phyloP scores from a whole-genome alignment of 306 rosid species.

The Styphnolobium japonicum region DNA sequence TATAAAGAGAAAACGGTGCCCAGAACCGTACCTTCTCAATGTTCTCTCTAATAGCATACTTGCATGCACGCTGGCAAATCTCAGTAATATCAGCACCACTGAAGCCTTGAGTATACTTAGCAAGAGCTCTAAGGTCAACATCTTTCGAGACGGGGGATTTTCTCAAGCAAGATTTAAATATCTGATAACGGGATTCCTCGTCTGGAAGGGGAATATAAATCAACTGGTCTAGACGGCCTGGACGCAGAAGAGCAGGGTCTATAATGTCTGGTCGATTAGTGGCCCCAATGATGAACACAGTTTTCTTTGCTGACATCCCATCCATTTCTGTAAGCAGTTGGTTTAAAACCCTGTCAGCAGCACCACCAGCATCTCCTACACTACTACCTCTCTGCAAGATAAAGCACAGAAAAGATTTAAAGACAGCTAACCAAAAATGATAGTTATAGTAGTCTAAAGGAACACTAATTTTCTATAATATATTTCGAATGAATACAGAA shows the following conservation, averaged over 20 bases:
- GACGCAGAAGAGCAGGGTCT: slow-evolving; percentile 96
- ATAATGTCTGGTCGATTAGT: slow-evolving; percentile 96
- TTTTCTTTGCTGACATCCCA: slow-evolving; percentile 97
- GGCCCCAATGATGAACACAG: slow-evolving; percentile 95
- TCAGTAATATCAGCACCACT: slow-evolving; percentile 98
- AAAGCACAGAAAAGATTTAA: slow-evolving; percentile 21
- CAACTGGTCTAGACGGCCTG: slow-evolving; percentile 97
- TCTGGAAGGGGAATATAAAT: slow-evolving; percentile 97
- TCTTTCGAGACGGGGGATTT: slow-evolving; percentile 90
- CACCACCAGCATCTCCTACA: slow-evolving; percentile 98
- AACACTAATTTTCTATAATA: background rate
- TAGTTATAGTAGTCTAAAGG: background rate
- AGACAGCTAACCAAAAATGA: no score
- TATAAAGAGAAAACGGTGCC: background rate
- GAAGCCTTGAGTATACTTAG: slow-evolving; percentile 96
- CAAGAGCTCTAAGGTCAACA: slow-evolving; percentile 88
- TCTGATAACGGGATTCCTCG: slow-evolving; percentile 84
- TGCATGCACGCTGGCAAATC: slow-evolving; percentile 95
- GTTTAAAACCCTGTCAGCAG: slow-evolving; percentile 95
- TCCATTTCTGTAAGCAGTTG: slow-evolving; percentile 98
- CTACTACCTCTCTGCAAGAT: slow-evolving; percentile 87
- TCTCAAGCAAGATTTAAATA: slow-evolving; percentile 90
- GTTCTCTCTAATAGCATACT: slow-evolving; percentile 97
- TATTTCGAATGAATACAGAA: slow-evolving; percentile 14
- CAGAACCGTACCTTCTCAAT: slow-evolving; percentile 75